Base-by-base conservation (phyloP, 345 rosid genomes). In the Euphorbia lathyris region DNA sequence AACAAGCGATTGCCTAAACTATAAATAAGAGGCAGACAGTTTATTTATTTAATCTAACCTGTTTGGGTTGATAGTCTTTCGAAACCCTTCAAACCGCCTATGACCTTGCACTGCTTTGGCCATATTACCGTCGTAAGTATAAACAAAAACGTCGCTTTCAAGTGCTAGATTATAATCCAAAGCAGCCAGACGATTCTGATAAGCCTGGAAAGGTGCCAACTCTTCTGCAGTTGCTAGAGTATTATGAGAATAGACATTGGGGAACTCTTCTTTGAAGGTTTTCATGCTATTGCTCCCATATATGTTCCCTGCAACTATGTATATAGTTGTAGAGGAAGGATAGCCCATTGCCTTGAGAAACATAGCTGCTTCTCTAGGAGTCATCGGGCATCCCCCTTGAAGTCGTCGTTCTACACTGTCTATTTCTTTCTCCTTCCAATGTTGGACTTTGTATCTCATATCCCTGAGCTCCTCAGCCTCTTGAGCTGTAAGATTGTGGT, bases 361-460 rank as follows among this genome's bases (percentile, higher is more conserved):
- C 79, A 86, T 57, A 52, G 97, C 98, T 2, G 99, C 99, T 79
- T 96, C 99, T 81, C 96, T 86, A 0, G 99, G 98, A 25, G 99
- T 83, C 98, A 96, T 92, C 0, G 99, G 99, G 55, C 99, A 96
- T 10, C 99, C 97, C 14, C 98, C 99, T 63, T 89, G 86, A 40
- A 85, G 73, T 34, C 99, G 82, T 9, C 83, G 80, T 63, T 83
- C 91, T 42, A 13, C 48, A 53, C 99, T 80, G 47, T 96, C 89
- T 57, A 96, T 92, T 73, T 96, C 99, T 81, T 96, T 96, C 85
- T 90, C 98, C 84, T 96, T 92, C 99, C 99, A 96, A 48, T 96
- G 99, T 77, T 78, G 84, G 43, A 88, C 88, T 55, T 56, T 81
- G 68, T 89, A 89, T 74, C 99, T 86, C 99, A 92, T 96, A 6